phyloP scores from a whole-genome alignment of 139 green algal species.

The Microglena sp. region DNA sequence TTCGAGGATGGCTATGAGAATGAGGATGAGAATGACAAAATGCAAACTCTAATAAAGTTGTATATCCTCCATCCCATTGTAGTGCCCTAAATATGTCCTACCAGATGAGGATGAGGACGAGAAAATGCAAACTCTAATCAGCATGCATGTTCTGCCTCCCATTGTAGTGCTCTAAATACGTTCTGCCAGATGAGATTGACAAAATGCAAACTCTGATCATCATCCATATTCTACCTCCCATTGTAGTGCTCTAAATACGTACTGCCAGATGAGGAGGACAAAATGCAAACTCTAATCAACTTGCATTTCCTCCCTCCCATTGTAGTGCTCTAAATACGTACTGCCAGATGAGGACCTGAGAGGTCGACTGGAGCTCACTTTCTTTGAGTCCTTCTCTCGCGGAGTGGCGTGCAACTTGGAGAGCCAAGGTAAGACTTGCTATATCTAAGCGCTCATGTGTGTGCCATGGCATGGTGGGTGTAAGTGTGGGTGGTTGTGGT shows the following conservation, averaged over 20 bases:
- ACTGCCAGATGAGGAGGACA: not conserved
- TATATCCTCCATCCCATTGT: not conserved
- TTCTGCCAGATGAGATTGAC: not conserved
- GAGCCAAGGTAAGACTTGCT: constrained; percentile 13
- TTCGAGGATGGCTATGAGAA: not conserved
- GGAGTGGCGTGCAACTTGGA: constrained; percentile 59
- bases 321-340: constrained; percentile 5
- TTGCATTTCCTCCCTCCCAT: not conserved
- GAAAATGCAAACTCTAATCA: not conserved
- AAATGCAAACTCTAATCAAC: no score
- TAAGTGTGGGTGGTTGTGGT: no score
- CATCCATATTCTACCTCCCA: not conserved
- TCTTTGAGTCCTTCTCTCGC: constrained; percentile 40
- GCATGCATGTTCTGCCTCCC: not conserved
- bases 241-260: constrained; percentile 7
- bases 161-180: not conserved
- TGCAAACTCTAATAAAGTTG: not conserved
- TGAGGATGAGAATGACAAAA: not conserved
- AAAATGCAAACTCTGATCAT: no score
- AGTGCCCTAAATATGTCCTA: constrained; percentile 20
- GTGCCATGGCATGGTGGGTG: no score
- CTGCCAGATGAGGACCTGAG: constrained; percentile 29
- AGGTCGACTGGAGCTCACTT: constrained; percentile 42
- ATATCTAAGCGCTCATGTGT: no score
- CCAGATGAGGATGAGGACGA: constrained; percentile 17